Conservation (phyloP, 148 eudicot genomes). For the Spergularia marina region DNA sequence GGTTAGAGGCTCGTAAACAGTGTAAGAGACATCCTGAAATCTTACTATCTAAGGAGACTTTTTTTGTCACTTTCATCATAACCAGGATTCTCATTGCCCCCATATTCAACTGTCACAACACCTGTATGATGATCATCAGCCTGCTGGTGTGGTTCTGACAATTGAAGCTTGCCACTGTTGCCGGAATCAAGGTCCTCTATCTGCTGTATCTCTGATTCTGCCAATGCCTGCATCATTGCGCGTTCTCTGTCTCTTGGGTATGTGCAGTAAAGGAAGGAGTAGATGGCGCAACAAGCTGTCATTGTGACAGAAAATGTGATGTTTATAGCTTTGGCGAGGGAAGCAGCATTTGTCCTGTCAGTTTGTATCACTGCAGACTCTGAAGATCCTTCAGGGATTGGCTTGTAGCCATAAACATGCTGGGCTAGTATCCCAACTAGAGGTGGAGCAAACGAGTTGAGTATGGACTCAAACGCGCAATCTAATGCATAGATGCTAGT, state of each 20-base stretch:
- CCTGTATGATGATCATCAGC: slow-evolving; percentile 25
- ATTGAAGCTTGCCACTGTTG: slow-evolving; percentile 4
- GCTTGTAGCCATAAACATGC: slow-evolving; percentile 53
- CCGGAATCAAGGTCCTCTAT: slow-evolving; percentile 25
- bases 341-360: slow-evolving; percentile 61
- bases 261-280: slow-evolving; percentile 76
- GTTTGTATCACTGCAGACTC: slow-evolving; percentile 41
- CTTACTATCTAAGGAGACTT: slow-evolving; percentile 11
- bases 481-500: slow-evolving; percentile 77
- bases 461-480: slow-evolving; percentile 55
- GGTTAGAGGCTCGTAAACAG: neutral
- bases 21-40: slow-evolving; percentile 5
- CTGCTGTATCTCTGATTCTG: slow-evolving; percentile 50
- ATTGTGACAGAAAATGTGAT: slow-evolving; percentile 62
- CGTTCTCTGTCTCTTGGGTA: slow-evolving; percentile 85
- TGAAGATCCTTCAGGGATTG: slow-evolving; percentile 37
- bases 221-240: slow-evolving; percentile 59
- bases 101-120: slow-evolving; percentile 20
- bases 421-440: slow-evolving; percentile 65
- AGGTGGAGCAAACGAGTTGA: slow-evolving; percentile 72
- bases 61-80: slow-evolving; percentile 13
- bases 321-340: slow-evolving; percentile 80
- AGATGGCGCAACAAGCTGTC: slow-evolving; percentile 55
- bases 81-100: slow-evolving; percentile 8
- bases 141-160: slow-evolving; percentile 7